A percentile compares a stretch with the other conserved stretches of the same genome.
phyloP scores from a whole-genome alignment of 208 protist species.

The Wallacemonas sp. region DNA sequence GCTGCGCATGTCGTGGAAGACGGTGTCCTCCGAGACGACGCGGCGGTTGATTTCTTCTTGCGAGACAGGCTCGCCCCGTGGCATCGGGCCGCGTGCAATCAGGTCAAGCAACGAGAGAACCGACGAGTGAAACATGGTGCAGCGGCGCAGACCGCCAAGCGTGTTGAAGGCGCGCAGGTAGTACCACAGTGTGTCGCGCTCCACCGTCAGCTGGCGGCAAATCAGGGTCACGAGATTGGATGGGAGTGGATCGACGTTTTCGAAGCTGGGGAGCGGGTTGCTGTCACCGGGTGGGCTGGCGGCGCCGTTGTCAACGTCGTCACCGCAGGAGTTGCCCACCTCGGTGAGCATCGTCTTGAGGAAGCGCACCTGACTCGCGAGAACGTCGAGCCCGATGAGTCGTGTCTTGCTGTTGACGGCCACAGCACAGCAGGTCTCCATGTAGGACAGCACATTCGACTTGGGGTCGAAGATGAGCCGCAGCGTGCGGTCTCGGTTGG shows the following conservation, averaged over 20 bases:
- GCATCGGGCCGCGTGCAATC: conserved; percentile 26
- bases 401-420: conserved; percentile 27
- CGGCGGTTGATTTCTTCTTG: conserved; percentile 6
- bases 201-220: conserved; percentile 62
- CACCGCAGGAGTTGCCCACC: conserved; percentile 18
- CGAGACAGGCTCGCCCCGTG: conserved; percentile 5
- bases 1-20: conserved; percentile 56
- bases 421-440: conserved; percentile 50
- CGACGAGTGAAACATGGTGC: conserved; percentile 71
- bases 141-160: conserved; percentile 47
- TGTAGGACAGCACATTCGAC: conserved; percentile 56
- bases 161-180: conserved; percentile 55
- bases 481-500: conserved; percentile 59
- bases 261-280: conserved; percentile 36
- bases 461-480: conserved; percentile 62
- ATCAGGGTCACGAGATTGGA: conserved; percentile 32
- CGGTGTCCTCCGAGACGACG: conserved; percentile 30
- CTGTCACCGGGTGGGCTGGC: conserved; percentile 16
- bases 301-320: background rate
- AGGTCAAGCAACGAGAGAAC: conserved; percentile 52
- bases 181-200: conserved; percentile 58
- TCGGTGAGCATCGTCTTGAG: conserved; percentile 45
- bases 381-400: conserved; percentile 51
- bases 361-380: conserved; percentile 59
- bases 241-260: conserved; percentile 34